Percentiles rank a stretch among this genome's conserved stretches.
Evolutionary conservation across 768 basidiomycete species (phyloP).

Genomic region (Mycena sanguinolenta): DNA sequence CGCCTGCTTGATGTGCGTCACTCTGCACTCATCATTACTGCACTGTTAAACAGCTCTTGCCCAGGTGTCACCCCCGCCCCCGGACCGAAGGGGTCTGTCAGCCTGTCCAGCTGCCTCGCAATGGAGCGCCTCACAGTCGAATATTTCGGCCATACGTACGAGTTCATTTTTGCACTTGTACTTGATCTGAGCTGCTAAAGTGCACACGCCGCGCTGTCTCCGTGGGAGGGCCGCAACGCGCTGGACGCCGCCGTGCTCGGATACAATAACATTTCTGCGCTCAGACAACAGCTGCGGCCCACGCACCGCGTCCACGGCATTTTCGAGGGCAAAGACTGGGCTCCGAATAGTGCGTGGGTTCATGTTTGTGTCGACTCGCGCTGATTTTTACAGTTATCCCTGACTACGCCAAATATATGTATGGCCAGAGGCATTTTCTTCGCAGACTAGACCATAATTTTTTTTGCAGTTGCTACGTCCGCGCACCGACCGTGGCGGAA

Average conservation of each 20-base stretch:
- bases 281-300: slow-evolving; percentile 87
- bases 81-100: slow-evolving; percentile 78
- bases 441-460: background rate
- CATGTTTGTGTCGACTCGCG: background rate
- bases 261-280: slow-evolving; percentile 82
- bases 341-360: slow-evolving; percentile 69
- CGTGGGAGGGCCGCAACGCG: slow-evolving; percentile 89
- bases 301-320: slow-evolving; percentile 86
- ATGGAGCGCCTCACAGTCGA: slow-evolving; percentile 71
- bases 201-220: slow-evolving; percentile 83
- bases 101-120: slow-evolving; percentile 75
- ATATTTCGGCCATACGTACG: slow-evolving; percentile 81
- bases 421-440: slow-evolving; percentile 38
- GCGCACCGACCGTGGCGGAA: slow-evolving; percentile 77
- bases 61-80: slow-evolving; percentile 88
- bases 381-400: slow-evolving; percentile 73
- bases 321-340: slow-evolving; percentile 83
- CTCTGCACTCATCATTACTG: background rate
- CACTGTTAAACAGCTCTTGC: background rate
- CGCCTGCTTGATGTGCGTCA: slow-evolving; percentile 76
- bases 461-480: slow-evolving; percentile 71
- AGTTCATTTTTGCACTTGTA: background rate
- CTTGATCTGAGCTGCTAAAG: slow-evolving; percentile 49
- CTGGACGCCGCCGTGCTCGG: slow-evolving; percentile 90
- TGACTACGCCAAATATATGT: slow-evolving; percentile 82